Conservation (phyloP, 2,329 filamentous ascomycete species). For the Diaporthe ilicicola region DNA sequence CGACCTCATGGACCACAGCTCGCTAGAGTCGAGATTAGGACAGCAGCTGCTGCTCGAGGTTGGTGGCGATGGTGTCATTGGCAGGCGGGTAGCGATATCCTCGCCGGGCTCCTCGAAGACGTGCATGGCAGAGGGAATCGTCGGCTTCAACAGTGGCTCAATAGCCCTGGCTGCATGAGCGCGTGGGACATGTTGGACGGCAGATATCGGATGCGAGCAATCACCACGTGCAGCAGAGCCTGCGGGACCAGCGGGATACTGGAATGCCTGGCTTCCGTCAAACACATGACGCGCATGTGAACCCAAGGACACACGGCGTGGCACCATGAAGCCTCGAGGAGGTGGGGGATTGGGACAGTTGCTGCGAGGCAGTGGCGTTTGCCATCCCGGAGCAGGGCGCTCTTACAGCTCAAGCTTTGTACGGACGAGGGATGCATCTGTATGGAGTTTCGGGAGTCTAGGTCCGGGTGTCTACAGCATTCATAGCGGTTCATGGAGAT, state of each 20-base stretch:
- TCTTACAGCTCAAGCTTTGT: too few species aligned
- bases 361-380: background rate
- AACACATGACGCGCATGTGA: background rate
- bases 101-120: background rate
- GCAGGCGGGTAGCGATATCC: slow-evolving; percentile 30
- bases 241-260: background rate
- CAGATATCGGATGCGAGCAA: background rate
- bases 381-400: background rate
- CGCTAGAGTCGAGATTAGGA: slow-evolving; percentile 12
- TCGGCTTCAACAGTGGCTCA: slow-evolving; percentile 31
- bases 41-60: slow-evolving; percentile 27
- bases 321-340: background rate
- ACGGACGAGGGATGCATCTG: background rate
- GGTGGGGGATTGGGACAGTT: background rate
- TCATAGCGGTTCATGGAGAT: too few species aligned
- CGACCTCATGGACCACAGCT: background rate
- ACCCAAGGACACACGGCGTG: too few species aligned
- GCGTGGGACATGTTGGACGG: background rate
- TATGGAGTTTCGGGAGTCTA: slow-evolving; percentile 3
- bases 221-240: background rate
- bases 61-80: slow-evolving; percentile 29
- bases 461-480: too few species aligned
- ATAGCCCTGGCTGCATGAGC: slow-evolving; percentile 1
- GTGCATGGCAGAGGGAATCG: slow-evolving; percentile 29
- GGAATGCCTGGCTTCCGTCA: background rate